Evolutionary conservation across 1,284 basidiomycete genomes (phyloP), one percentile per base, ranked within the genome.

Genomic region (Trichosporon sp.): DNA sequence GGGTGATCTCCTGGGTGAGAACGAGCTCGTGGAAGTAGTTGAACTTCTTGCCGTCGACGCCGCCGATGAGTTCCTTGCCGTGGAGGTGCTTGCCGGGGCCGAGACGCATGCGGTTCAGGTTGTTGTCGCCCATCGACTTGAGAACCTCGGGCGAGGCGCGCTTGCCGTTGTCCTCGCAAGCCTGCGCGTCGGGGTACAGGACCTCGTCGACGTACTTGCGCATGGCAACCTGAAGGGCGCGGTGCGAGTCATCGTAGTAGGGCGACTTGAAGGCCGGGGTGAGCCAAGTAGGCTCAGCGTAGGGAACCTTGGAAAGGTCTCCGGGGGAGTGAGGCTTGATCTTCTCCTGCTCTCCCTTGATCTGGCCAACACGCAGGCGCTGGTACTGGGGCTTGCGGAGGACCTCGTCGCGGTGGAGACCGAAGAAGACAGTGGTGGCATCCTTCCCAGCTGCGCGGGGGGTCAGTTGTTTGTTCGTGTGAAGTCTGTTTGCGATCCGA

Each of bases 41-140:
- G 88, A 94, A 91, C 79, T 96, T 90, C 83, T 97, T 94, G 12
- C 92, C 92, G 78, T 90, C 91, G 75, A 98, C 91, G 4, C 92
- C 96, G 73, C 89, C 88, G 87, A 95, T 32, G 31, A 63, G 59
- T 32, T 63, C 32, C 11, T 90, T 87, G 5, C 94, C 95, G 79
- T 92, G 87, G 38, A 98, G 86, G 80, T 98, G 94, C 79, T 88
- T 88, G 59, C 87, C 87, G 5, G 88, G 88, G 48, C 96, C 96
- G 83, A 98, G 86, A 68, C 94, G 90, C 94, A 97, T 97, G 5
- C 92, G 91, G 81, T 93, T 90, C 70, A 96, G 77, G 66, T 94
- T 90, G 67, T 90, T 70, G 72, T 88, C 88, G 2, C 90, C 82
- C 81, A 85, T 84, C 35, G 78, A 77, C 35, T 83, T 79, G 56